Percentiles rank a stretch among this genome's conserved stretches.
Conservation (phyloP, 179 eudicot species). For the Heliamphora pulchella region DNA sequence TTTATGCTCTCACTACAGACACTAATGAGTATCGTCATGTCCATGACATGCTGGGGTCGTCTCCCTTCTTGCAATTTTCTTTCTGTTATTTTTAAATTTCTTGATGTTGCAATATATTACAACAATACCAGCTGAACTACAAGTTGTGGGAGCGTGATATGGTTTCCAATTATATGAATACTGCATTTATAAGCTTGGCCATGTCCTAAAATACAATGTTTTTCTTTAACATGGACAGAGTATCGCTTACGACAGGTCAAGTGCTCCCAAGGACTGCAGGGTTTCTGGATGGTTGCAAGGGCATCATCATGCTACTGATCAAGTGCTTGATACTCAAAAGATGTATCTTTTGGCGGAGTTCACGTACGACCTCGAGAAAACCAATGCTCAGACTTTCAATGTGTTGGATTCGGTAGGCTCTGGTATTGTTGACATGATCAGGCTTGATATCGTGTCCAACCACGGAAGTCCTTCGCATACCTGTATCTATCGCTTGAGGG, state of each 20-base stretch:
- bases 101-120: background rate
- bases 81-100: background rate
- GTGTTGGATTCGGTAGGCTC: conserved; percentile 43
- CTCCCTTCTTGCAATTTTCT: background rate
- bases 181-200: background rate
- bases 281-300: conserved; percentile 43
- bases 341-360: conserved; percentile 63
- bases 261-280: conserved; percentile 67
- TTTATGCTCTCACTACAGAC: background rate
- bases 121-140: background rate
- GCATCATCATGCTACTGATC: conserved; percentile 16
- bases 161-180: background rate
- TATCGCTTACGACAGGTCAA: conserved; percentile 74
- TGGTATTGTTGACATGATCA: conserved; percentile 46
- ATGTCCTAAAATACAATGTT: conserved; percentile 10
- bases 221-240: conserved; percentile 41
- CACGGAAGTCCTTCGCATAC: conserved; percentile 67
- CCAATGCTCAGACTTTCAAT: conserved; percentile 69
- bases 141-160: background rate
- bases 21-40: background rate
- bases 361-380: conserved; percentile 74
- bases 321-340: conserved; percentile 28
- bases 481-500: conserved; percentile 87
- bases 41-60: background rate
- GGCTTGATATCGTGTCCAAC: conserved; percentile 72